A percentile compares a stretch with the other conserved stretches of the same genome.
Conservation (phyloP, 2,329 filamentous ascomycete genomes). For the Cordyceps fumosorosea region DNA sequence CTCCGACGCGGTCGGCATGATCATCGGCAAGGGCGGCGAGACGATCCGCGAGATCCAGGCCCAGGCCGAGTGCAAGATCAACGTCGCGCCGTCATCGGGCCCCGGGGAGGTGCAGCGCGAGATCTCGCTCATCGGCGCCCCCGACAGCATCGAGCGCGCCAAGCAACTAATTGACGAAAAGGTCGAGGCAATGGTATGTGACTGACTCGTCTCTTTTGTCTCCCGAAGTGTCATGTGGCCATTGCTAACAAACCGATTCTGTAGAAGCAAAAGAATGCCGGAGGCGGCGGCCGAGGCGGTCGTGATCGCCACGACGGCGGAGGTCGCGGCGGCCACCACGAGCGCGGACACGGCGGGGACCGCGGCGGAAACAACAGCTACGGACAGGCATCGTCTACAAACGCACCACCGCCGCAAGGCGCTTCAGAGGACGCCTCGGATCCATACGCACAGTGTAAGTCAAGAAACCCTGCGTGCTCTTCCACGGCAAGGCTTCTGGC, state of each 20-base stretch:
- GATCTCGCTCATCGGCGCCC: conserved; percentile 75
- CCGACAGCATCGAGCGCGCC: conserved; percentile 70
- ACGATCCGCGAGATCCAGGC: conserved; percentile 93
- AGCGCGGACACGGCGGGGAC: conserved; percentile 41
- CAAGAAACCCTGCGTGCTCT: too few species aligned
- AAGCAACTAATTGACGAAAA: conserved; percentile 87
- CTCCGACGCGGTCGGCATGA: conserved; percentile 91
- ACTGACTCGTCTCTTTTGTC: not conserved
- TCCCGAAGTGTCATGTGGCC: not conserved
- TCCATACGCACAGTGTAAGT: conserved; percentile 68
- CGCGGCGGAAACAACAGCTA: conserved; percentile 43
- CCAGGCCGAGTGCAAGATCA: conserved; percentile 86
- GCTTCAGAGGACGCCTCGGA: conserved; percentile 49
- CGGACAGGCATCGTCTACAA: conserved; percentile 38
- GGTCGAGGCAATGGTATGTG: conserved; percentile 77
- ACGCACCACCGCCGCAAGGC: conserved; percentile 35
- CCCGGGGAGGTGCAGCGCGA: conserved; percentile 75
- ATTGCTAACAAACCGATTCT: conserved; percentile 23
- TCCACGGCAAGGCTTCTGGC: not conserved
- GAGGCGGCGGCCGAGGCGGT: conserved; percentile 34
- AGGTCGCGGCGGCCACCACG: conserved; percentile 18
- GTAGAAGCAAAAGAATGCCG: conserved; percentile 47
- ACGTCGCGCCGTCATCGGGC: conserved; percentile 75
- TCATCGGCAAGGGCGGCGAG: conserved; percentile 90
- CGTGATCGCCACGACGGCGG: conserved; percentile 32